Percentiles rank a stretch among this genome's conserved stretches.
Evolutionary conservation across 1,284 basidiomycete species (phyloP).

Genomic region (Malassezia equina): DNA sequence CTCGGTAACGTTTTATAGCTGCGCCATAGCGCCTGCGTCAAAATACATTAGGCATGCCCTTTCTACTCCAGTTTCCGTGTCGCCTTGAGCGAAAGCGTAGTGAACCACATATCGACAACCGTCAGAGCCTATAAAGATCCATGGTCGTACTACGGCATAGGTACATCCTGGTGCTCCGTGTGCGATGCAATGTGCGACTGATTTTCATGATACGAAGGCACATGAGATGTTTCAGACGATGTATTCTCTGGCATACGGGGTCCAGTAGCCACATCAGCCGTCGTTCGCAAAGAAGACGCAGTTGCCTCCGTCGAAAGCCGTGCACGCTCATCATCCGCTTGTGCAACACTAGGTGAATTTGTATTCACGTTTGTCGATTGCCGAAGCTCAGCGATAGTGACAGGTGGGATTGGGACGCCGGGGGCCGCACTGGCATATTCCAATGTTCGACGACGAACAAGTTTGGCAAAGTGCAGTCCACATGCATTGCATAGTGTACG

Average conservation of each 20-base stretch:
- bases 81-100: no score
- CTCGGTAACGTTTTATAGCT: constrained; percentile 13
- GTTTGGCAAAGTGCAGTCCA: constrained; percentile 34
- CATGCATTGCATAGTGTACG: constrained; percentile 47
- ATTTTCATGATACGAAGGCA: background rate
- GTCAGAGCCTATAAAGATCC: no score
- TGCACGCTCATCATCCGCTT: constrained; percentile 2
- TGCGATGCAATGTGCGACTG: background rate
- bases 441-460: constrained; percentile 27
- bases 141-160: background rate
- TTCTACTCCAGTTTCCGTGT: background rate
- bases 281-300: background rate
- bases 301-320: background rate
- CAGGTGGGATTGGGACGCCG: constrained; percentile 21
- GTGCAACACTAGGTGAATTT: background rate
- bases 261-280: background rate
- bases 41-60: constrained; percentile 10
- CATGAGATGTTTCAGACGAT: background rate
- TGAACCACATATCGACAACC: no score
- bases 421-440: constrained; percentile 23
- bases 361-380: constrained; percentile 24
- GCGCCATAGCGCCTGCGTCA: background rate
- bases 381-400: constrained; percentile 33
- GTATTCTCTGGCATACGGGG: background rate
- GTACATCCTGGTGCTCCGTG: background rate